Evolutionary conservation across 1,139 yeast species (phyloP), one percentile per base, ranked within the genome.

Genomic region (Yarrowia galli): DNA sequence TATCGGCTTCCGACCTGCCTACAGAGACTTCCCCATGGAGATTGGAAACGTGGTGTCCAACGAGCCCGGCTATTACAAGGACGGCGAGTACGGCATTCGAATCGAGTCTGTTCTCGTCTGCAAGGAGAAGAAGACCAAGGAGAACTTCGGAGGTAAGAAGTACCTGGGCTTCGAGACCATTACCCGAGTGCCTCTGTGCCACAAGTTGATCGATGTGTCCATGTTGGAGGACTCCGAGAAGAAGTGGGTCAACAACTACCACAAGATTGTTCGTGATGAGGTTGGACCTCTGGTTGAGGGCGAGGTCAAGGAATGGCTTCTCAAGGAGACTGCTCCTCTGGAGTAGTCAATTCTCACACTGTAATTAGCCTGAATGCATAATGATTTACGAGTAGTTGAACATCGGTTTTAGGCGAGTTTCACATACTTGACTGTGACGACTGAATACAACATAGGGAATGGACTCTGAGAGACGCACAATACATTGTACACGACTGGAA

Each of bases 21-120:
- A 74, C 61, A 75, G 74, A 38, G 73, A 74, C 60, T 72, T 73
- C 51, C 78, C 84, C 2, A 81, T 90, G 69, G 80, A 83, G 72
- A 83, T 85, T 3, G 99, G 99, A 42, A 91, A 92, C 78, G 81
- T 93, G 61, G 81, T 92, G 63, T 89, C 97, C 28, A 92, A 95
- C 78, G 99, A 96, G 79, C 99, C 99, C 0, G 99, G 99, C 0
- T 95, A 82, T 78, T 96, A 96, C 77, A 91, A 92, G 77, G 96
- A 91, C 71, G 97, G 96, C 18, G 89, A 89, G 71, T 96, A 89
- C 77, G 99, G 99, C 69, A 90, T 95, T 70, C 86, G 99, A 75
- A 89, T 95, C 71, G 99, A 96, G 78, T 92, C 91, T 75, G 78
- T 92, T 74, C 82, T 90, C 78, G 86, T 84, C 66, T 89, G 87